Evolutionary conservation across 352 stramenopile genomes (phyloP).

Genomic region (Globisporangium okanoganense): DNA sequence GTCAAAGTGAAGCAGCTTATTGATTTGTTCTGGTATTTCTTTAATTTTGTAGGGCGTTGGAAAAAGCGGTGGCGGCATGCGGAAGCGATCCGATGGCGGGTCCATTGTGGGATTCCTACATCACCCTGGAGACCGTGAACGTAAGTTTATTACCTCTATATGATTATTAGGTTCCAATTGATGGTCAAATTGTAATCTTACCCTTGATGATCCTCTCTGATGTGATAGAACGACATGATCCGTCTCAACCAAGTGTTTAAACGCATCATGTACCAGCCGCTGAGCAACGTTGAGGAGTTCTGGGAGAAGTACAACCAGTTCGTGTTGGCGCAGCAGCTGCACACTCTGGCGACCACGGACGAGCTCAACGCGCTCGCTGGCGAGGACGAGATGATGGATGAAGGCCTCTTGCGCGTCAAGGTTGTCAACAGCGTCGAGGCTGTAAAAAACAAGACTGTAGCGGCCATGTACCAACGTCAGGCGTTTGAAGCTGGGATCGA

Average conservation of each 20-base stretch:
- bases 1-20: slow-evolving; percentile 3
- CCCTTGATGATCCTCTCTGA: background rate
- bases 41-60: slow-evolving; percentile 46
- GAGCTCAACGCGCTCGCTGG: slow-evolving; percentile 55
- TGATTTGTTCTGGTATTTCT: background rate
- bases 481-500: slow-evolving; percentile 75
- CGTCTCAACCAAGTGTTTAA: slow-evolving; percentile 80
- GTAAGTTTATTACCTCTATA: slow-evolving; percentile 22
- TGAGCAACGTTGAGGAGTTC: slow-evolving; percentile 79
- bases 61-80: slow-evolving; percentile 51
- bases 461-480: slow-evolving; percentile 58
- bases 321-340: slow-evolving; percentile 66
- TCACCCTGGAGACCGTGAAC: slow-evolving; percentile 73
- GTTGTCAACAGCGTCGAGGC: slow-evolving; percentile 74
- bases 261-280: slow-evolving; percentile 61
- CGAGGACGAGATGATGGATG: slow-evolving; percentile 69
- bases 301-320: slow-evolving; percentile 88
- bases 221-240: slow-evolving; percentile 72
- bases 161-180: background rate
- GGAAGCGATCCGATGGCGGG: slow-evolving; percentile 62
- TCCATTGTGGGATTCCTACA: slow-evolving; percentile 75
- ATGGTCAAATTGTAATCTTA: background rate
- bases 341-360: slow-evolving; percentile 52
- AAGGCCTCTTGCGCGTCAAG: slow-evolving; percentile 76
- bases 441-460: slow-evolving; percentile 66